Evolutionary conservation across 1,284 basidiomycete genomes (phyloP), one percentile per base, ranked within the genome.

Genomic region (Puccinia horiana): DNA sequence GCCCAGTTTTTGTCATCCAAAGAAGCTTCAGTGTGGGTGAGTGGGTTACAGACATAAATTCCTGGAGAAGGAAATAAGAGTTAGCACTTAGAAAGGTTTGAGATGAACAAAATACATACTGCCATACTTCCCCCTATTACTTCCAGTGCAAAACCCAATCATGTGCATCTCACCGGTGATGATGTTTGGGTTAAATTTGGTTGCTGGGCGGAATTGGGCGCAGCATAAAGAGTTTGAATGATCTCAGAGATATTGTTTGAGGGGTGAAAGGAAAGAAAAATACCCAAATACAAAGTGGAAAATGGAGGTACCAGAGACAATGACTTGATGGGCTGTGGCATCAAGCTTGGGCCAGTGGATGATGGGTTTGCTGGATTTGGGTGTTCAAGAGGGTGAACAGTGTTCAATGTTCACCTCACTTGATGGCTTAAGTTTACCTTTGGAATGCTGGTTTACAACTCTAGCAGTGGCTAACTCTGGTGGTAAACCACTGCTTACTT

Each of bases 381-480:
- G 9, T 23, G 37, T 67, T n/a, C 40, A 35, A 67, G 63, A 37
- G 11, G 63, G 63, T 67, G 63, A 67, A 67, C 63, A 67, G 63
- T 3, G 6, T 32, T 40, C 29, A n/a, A 67, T 40, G 35, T 67
- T 11, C 8, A 23, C 23, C 8, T 54, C 49, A 14, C 23, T 23
- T 23, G 49, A 54, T 4, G 20, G 12, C 20, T 23, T 3, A 67
- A 18, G 37, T 35, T 40, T 67, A 3, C 63, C 4, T 6, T 67
- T 8, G 40, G 63, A n/a, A n/a, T n/a, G n/a, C 16, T 52, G 49
- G 16, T 52, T 52, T 4, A 18, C 49, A 8, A 52, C 16, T 18
- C 49, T 8, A 3, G 49, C 5, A 3, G 49, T 52, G n/a, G 49
- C 49, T 18, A 52, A 23, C 16, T 52, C 49, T 52, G 49, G 16